Percentiles rank a stretch among this genome's conserved stretches.
These are phyloP conservation scores for Lachnellula subtilissima DNA, from an alignment of 2,329 filamentous ascomycete species.

Conservation along the genomic window DNA sequence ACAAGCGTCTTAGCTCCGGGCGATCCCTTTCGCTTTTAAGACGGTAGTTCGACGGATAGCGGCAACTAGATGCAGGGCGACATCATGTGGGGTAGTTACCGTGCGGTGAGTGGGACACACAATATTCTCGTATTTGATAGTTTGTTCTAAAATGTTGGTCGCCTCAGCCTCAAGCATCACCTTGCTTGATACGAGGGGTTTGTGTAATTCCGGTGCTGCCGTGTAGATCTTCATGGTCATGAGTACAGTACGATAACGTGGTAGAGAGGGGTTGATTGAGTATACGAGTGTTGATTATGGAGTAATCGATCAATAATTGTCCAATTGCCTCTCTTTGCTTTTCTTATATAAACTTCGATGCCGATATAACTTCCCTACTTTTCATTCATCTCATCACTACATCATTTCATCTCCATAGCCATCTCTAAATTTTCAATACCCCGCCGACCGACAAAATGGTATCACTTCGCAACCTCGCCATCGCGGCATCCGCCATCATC, in stretches of 20 bases:
- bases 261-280: background rate
- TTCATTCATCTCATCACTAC: background rate
- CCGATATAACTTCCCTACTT: background rate
- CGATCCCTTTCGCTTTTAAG: background rate
- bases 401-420: background rate
- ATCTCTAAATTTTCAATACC: background rate
- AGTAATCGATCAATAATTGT: background rate
- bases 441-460: slow-evolving; percentile 13
- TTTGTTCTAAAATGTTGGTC: background rate
- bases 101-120: no score
- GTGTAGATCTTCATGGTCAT: background rate
- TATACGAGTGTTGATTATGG: background rate
- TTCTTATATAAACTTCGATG: background rate
- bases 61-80: background rate
- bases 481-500: slow-evolving; percentile 12
- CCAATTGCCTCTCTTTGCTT: background rate
- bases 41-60: background rate
- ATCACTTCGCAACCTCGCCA: slow-evolving; percentile 9
- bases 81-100: background rate
- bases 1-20: background rate
- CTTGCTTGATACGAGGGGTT: background rate
- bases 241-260: background rate
- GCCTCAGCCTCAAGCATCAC: background rate
- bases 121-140: background rate
- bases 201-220: background rate